Evolutionary conservation across 148 eudicot species (phyloP).

Genomic region (Rhododendron ferrugineum): DNA sequence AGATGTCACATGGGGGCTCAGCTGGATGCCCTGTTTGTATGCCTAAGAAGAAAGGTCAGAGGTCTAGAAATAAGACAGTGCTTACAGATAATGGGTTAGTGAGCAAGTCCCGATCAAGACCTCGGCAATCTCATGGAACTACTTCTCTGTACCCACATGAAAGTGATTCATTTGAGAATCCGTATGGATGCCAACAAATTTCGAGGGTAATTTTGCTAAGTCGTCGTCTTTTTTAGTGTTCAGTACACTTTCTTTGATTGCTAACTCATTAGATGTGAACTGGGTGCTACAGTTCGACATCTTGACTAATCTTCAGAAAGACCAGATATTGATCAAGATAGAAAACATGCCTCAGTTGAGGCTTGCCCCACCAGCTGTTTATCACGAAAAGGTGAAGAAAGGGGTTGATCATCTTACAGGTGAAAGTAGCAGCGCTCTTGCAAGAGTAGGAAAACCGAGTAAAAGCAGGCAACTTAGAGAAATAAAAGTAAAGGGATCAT

Average conservation of each 20-base stretch:
- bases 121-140: conserved; percentile 35
- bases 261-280: neutral
- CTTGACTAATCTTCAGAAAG: conserved; percentile 65
- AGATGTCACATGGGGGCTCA: conserved; percentile 34
- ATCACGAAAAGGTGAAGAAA: conserved; percentile 89
- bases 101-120: conserved; percentile 33
- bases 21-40: conserved; percentile 81
- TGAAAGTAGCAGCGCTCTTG: conserved; percentile 30
- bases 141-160: conserved; percentile 36
- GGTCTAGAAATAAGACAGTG: conserved; percentile 39
- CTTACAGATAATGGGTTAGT: conserved; percentile 51
- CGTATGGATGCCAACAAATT: conserved; percentile 35
- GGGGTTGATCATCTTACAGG: conserved; percentile 29
- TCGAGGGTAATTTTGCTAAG: conserved; percentile 51
- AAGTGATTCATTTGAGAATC: conserved; percentile 51
- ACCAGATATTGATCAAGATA: conserved; percentile 43
- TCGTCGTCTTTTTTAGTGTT: neutral
- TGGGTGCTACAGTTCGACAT: conserved; percentile 71
- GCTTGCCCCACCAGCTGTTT: conserved; percentile 96
- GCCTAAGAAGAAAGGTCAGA: conserved; percentile 58
- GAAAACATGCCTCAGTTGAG: conserved; percentile 72
- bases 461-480: conserved; percentile 57
- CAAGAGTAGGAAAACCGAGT: conserved; percentile 38
- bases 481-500: conserved; percentile 55
- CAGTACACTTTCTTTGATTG: neutral